Conservation (phyloP, 2,329 filamentous ascomycete genomes). For the Colletotrichum australisinense region DNA sequence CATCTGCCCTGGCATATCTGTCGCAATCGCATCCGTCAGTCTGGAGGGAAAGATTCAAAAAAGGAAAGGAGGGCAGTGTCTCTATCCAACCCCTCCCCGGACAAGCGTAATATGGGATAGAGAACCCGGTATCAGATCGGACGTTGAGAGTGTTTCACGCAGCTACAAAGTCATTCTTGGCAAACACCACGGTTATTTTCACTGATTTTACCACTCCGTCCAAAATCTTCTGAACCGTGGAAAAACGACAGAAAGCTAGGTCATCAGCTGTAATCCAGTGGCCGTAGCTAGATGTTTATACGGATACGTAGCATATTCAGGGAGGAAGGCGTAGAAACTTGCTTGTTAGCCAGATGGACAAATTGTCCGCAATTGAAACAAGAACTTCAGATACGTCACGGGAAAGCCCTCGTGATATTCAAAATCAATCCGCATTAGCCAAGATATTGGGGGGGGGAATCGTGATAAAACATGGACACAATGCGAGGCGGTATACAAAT, state of each 20-base stretch:
- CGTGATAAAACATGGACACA: too few relatives aligned
- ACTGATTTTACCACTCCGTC: background rate
- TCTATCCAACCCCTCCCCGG: background rate
- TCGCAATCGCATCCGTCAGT: conserved; percentile 1
- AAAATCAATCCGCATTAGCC: too few relatives aligned
- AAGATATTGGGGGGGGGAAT: too few relatives aligned
- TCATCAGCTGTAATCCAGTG: too few relatives aligned
- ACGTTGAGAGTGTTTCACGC: conserved; percentile 28
- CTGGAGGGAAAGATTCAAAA: background rate
- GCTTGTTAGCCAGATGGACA: too few relatives aligned
- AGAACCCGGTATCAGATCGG: conserved; percentile 27
- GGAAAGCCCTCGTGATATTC: too few relatives aligned
- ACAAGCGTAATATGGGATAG: conserved; percentile 15
- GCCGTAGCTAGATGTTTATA: too few relatives aligned
- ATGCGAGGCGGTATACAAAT: too few relatives aligned
- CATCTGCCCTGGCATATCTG: background rate
- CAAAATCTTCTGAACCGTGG: background rate
- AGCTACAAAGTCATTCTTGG: conserved; percentile 8
- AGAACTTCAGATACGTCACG: too few relatives aligned
- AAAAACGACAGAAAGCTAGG: background rate
- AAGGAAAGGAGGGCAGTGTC: background rate
- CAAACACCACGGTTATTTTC: background rate
- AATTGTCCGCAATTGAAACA: too few relatives aligned
- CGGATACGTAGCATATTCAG: too few relatives aligned
- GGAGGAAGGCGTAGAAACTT: too few relatives aligned